Evolutionary conservation across 768 basidiomycete genomes (phyloP).

Genomic region (Kwoniella bestiolae): DNA sequence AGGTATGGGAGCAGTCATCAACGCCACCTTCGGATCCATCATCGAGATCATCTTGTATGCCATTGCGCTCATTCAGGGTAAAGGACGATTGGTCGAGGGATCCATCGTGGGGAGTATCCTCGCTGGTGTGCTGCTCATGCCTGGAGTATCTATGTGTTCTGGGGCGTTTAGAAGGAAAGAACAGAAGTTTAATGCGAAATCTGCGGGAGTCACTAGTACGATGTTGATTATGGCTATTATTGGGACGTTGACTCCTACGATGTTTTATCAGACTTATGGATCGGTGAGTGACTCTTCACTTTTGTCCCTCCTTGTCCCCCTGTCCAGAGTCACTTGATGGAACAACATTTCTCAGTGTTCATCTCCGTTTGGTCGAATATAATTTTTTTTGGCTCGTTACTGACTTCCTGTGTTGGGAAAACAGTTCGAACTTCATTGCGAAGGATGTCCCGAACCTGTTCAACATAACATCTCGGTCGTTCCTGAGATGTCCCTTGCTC

Average conservation of each 20-base stretch:
- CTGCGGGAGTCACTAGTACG: slow-evolving; percentile 97
- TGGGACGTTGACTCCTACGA: slow-evolving; percentile 87
- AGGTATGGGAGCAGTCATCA: slow-evolving; percentile 99
- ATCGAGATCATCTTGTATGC: slow-evolving; percentile 93
- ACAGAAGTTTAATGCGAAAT: slow-evolving; percentile 98
- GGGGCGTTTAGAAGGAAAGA: slow-evolving; percentile 89
- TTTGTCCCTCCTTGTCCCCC: background rate
- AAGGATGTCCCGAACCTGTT: slow-evolving; percentile 49
- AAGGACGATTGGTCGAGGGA: slow-evolving; percentile 93
- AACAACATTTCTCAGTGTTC: too few species aligned
- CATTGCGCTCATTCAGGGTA: slow-evolving; percentile 86
- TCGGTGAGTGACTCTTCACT: slow-evolving; percentile 67
- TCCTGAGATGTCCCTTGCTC: slow-evolving; percentile 9
- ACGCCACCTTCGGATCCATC: slow-evolving; percentile 97
- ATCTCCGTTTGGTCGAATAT: too few species aligned
- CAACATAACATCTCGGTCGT: slow-evolving; percentile 16
- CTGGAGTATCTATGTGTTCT: slow-evolving; percentile 92
- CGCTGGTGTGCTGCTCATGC: slow-evolving; percentile 96
- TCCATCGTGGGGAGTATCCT: slow-evolving; percentile 93
- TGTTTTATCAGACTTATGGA: slow-evolving; percentile 98
- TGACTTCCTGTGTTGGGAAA: background rate
- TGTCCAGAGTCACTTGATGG: too few species aligned
- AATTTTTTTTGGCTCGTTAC: background rate
- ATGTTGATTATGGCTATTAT: slow-evolving; percentile 99
- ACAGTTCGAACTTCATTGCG: slow-evolving; percentile 54